Percentiles rank a stretch among this genome's conserved stretches.
These are phyloP conservation scores for Amaranthus palmeri DNA, from an alignment of 148 eudicot species.

Conservation along the genomic window DNA sequence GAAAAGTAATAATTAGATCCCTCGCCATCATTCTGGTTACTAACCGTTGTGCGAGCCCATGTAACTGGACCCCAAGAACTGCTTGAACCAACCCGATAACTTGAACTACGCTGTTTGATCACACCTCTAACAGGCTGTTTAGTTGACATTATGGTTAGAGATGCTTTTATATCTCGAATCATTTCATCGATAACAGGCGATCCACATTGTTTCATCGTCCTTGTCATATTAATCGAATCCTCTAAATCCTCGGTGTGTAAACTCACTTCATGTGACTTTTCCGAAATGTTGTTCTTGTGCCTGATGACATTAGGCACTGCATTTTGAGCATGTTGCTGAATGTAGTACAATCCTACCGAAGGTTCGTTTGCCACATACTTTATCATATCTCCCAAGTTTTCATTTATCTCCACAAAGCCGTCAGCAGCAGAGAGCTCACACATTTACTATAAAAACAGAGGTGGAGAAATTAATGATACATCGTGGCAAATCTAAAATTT, in stretches of 20 bases:
- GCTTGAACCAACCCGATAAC: conserved; percentile 41
- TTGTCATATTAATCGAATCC: conserved; percentile 62
- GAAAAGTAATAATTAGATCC: conserved; percentile 42
- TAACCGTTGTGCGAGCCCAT: conserved; percentile 41
- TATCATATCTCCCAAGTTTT: conserved; percentile 74
- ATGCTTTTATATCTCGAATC: conserved; percentile 59
- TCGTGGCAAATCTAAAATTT: neutral
- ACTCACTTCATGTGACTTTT: conserved; percentile 55
- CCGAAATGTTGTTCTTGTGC: conserved; percentile 43
- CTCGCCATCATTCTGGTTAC: conserved; percentile 25
- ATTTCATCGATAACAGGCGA: conserved; percentile 66
- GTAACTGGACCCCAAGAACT: conserved; percentile 57
- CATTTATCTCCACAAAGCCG: conserved; percentile 77
- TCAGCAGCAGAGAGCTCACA: conserved; percentile 70
- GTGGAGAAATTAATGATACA: neutral
- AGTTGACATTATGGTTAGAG: conserved; percentile 49
- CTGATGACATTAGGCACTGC: conserved; percentile 69
- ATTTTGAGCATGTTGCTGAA: conserved; percentile 82
- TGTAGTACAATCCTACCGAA: conserved; percentile 81
- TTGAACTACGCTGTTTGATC: conserved; percentile 35
- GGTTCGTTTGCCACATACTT: conserved; percentile 89
- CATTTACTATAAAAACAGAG: conserved; percentile 42
- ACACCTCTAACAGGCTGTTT: conserved; percentile 60
- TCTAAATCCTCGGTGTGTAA: conserved; percentile 79
- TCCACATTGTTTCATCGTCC: conserved; percentile 88